Percentiles rank a stretch among this genome's conserved stretches.
phyloP scores from a whole-genome alignment of 1,284 basidiomycete species.

The Papiliotrema flavescens region DNA sequence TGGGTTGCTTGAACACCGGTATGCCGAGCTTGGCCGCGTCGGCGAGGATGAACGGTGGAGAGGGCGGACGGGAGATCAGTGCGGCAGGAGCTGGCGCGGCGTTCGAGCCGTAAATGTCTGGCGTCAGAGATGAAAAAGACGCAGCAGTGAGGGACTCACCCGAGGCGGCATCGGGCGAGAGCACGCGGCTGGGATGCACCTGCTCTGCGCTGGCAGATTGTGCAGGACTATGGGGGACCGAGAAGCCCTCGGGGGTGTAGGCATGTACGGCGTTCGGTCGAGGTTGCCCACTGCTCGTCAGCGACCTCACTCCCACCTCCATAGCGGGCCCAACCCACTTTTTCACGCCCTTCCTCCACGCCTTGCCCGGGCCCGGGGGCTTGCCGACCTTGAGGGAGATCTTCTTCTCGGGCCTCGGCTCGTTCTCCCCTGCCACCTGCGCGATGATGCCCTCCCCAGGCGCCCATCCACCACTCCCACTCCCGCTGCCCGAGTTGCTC shows the following conservation, averaged over 20 bases:
- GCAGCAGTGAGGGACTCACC: too few relatives aligned
- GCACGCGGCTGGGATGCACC: too few relatives aligned
- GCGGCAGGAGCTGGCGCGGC: too few relatives aligned
- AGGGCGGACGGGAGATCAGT: conserved; percentile 12
- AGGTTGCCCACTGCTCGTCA: too few relatives aligned
- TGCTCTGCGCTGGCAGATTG: neutral
- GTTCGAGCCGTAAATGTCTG: too few relatives aligned
- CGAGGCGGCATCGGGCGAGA: too few relatives aligned
- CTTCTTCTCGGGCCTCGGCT: conserved; percentile 4
- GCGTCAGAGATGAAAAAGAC: too few relatives aligned
- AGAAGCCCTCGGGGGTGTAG: neutral
- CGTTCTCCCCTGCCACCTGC: conserved; percentile 12
- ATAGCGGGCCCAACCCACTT: conserved; percentile 28
- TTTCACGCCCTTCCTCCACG: conserved; percentile 39
- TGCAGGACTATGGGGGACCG: neutral
- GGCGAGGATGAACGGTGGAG: conserved; percentile 36
- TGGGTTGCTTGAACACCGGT: conserved; percentile 43
- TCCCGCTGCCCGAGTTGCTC: neutral
- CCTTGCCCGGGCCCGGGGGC: conserved; percentile 30
- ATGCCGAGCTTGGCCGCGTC: conserved; percentile 35
- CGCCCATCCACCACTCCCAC: conserved; percentile 16
- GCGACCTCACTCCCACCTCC: too few relatives aligned
- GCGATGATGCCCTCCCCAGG: conserved; percentile 19
- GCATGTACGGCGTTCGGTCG: neutral
- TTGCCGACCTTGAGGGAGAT: conserved; percentile 21